A percentile compares a stretch with the other conserved stretches of the same genome.
These are phyloP conservation scores for Rosa lucieae DNA, from an alignment of 306 rosid species.

Conservation along the genomic window DNA sequence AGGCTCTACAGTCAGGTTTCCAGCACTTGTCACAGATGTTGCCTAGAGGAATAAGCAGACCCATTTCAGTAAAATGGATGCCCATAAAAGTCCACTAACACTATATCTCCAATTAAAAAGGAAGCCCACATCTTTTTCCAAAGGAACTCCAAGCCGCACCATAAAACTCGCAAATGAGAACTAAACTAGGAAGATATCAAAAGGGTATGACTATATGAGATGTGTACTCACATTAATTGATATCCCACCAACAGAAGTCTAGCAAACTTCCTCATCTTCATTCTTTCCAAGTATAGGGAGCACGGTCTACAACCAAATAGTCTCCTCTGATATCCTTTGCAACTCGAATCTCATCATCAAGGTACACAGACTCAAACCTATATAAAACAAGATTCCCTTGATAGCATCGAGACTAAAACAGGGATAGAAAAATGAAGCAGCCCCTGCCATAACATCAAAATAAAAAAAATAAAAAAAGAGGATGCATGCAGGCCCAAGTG, in stretches of 20 bases:
- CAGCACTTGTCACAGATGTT: not conserved
- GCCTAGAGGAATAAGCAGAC: not conserved
- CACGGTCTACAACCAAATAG: slow-evolving; percentile 77
- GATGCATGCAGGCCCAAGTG: not conserved
- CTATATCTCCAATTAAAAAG: not conserved
- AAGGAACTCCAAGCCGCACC: not conserved
- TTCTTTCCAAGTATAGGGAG: slow-evolving; percentile 75
- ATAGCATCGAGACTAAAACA: not conserved
- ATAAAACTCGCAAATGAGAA: not conserved
- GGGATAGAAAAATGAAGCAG: not conserved
- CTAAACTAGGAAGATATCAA: not conserved
- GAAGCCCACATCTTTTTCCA: not conserved
- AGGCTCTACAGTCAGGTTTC: not conserved
- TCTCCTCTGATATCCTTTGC: slow-evolving; percentile 86
- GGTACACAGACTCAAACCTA: slow-evolving; percentile 79
- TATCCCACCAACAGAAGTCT: slow-evolving; percentile 12
- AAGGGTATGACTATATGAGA: not conserved
- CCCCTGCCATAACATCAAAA: not conserved
- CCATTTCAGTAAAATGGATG: not conserved
- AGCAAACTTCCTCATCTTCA: slow-evolving; percentile 27
- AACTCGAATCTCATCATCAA: slow-evolving; percentile 70
- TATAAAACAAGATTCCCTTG: slow-evolving; percentile 24
- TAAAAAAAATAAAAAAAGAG: not conserved
- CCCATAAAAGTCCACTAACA: not conserved
- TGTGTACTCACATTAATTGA: not conserved